phyloP scores from a whole-genome alignment of 2,329 filamentous ascomycete genomes.

The Penicillium sp. region DNA sequence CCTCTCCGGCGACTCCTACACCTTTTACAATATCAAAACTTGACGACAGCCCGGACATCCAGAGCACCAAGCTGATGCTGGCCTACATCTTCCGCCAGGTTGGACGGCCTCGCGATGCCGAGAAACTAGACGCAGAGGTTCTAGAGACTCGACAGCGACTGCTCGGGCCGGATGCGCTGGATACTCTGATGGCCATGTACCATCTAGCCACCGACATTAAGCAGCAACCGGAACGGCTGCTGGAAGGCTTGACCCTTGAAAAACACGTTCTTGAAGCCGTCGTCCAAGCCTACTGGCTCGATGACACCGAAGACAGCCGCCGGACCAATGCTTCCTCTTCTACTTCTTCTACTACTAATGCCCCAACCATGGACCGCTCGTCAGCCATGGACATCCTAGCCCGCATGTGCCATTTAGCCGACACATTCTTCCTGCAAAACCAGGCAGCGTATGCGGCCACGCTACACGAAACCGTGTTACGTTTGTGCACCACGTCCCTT shows the following conservation, averaged over 20 bases:
- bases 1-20: not conserved
- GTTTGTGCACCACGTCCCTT: conserved; percentile 12
- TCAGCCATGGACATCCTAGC: conserved; percentile 13
- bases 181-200: conserved; percentile 11
- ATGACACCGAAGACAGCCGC: not conserved
- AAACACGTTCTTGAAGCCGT: conserved; percentile 11
- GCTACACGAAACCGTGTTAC: conserved; percentile 14
- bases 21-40: not conserved
- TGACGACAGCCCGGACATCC: conserved; percentile 9
- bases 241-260: conserved; percentile 11
- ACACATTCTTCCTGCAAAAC: conserved; percentile 13
- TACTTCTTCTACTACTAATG: not conserved
- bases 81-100: conserved; percentile 14
- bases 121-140: conserved; percentile 6
- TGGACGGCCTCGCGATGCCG: conserved; percentile 12
- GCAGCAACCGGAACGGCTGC: conserved; percentile 4
- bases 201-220: conserved; percentile 12
- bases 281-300: conserved; percentile 9
- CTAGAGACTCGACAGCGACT: conserved; percentile 8
- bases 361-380: not conserved
- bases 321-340: not conserved
- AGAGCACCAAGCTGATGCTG: conserved; percentile 14
- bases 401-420: conserved; percentile 14
- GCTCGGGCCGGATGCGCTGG: conserved; percentile 6
- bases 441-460: conserved; percentile 6